phyloP scores from a whole-genome alignment of 257 asterid genomes.

The Linaria vulgaris region DNA sequence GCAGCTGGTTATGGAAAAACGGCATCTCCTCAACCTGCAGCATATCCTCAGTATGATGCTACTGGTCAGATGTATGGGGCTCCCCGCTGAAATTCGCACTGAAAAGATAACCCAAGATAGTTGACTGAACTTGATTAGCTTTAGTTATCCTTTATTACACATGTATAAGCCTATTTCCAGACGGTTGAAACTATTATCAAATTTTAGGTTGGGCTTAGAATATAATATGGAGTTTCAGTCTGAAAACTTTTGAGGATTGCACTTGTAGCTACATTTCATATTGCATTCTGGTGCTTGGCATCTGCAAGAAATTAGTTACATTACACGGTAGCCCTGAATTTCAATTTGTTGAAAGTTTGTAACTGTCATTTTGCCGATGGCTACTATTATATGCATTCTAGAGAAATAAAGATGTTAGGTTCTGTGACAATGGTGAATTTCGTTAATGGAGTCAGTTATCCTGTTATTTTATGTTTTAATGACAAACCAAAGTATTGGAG shows the following conservation, averaged over 20 bases:
- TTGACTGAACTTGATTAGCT: conserved; percentile 18
- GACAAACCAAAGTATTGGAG: no score
- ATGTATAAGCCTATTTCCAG: conserved; percentile 18
- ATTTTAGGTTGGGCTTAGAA: conserved; percentile 19
- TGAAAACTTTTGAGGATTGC: conserved; percentile 10
- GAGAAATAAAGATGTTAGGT: no score
- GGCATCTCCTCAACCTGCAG: conserved; percentile 53
- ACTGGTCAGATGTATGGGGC: conserved; percentile 72
- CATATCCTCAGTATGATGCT: conserved; percentile 65
- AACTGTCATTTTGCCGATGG: no score
- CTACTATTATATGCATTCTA: no score
- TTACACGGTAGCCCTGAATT: no score
- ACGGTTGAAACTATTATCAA: conserved; percentile 20
- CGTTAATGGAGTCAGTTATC: no score
- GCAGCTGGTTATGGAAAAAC: conserved; percentile 56
- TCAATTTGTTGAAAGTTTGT: no score
- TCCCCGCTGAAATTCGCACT: conserved; percentile 50
- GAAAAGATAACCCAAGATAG: conserved; percentile 2
- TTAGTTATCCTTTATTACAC: conserved; percentile 2
- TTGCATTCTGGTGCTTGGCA: background rate
- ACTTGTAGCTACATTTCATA: background rate
- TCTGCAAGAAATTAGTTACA: background rate
- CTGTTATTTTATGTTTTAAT: no score
- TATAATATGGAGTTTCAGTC: conserved; percentile 15
- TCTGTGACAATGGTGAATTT: no score